phyloP scores from a whole-genome alignment of 305 asterid genomes.

The Solanum hybrid region DNA sequence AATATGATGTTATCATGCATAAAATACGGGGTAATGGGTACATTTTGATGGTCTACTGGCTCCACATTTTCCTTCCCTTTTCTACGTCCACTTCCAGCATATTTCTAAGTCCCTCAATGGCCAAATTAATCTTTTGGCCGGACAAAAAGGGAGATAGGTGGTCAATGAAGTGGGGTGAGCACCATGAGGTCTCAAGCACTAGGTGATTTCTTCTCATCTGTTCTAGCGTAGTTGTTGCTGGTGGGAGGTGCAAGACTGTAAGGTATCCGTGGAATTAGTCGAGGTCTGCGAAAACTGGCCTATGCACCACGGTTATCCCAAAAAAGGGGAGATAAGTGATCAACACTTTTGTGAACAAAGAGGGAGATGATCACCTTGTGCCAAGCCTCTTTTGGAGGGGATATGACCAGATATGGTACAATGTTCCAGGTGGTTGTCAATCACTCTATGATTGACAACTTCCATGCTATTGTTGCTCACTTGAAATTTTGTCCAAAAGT shows the following conservation, averaged over 20 bases:
- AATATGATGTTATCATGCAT: neutral
- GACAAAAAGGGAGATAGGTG: neutral
- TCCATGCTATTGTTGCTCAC: neutral
- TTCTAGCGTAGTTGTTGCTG: neutral
- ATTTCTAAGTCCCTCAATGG: neutral
- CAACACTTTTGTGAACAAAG: neutral
- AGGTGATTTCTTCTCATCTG: neutral
- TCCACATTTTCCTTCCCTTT: neutral
- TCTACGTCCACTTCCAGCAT: neutral
- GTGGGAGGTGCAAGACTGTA: neutral
- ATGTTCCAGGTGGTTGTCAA: neutral
- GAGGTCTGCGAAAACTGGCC: neutral
- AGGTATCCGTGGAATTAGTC: neutral
- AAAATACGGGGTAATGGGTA: neutral
- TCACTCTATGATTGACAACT: neutral
- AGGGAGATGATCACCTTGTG: neutral
- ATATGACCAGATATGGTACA: neutral
- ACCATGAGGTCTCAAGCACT: neutral
- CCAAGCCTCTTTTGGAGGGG: neutral
- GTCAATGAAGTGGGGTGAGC: neutral
- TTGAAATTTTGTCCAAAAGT: neutral
- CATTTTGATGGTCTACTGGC: neutral
- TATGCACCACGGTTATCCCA: neutral
- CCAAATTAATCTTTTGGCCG: neutral
- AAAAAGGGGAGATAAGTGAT: neutral